phyloP scores from a whole-genome alignment of 768 basidiomycete species.

The Suillus cothurnatus region DNA sequence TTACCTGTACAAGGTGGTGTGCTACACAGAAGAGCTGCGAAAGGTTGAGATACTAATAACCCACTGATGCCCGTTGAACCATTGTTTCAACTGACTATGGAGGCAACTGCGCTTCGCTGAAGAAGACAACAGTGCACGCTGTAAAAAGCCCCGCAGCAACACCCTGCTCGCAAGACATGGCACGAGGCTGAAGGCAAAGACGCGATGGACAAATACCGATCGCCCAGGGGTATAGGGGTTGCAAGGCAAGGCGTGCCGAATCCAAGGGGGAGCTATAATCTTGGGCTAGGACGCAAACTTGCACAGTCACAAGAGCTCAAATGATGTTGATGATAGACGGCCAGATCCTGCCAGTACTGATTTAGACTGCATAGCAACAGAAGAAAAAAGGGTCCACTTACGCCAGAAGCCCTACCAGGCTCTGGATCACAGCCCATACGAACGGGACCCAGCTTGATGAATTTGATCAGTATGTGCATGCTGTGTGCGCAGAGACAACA shows the following conservation, averaged over 20 bases:
- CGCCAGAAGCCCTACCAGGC: slow-evolving; percentile 44
- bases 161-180: background rate
- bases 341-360: slow-evolving; percentile 38
- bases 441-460: slow-evolving; percentile 44
- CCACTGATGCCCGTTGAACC: background rate
- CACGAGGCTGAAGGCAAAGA: slow-evolving; percentile 2
- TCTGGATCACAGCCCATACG: slow-evolving; percentile 42
- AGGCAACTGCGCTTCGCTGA: background rate
- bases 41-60: background rate
- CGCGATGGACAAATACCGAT: background rate
- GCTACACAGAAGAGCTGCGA: background rate
- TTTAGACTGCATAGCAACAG: slow-evolving; percentile 1
- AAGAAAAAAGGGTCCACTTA: slow-evolving; percentile 20
- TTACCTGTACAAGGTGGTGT: background rate
- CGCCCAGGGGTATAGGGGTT: background rate
- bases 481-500: slow-evolving; percentile 6
- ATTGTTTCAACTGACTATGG: background rate
- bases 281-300: background rate
- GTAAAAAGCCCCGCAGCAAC: background rate
- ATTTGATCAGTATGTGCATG: slow-evolving; percentile 1
- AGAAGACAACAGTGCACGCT: background rate
- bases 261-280: background rate
- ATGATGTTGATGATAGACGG: slow-evolving; percentile 45
- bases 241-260: slow-evolving; percentile 4
- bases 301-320: slow-evolving; percentile 16